Evolutionary conservation across 495 filamentous ascomycete species (phyloP).

Genomic region (Rhypophila decipiens): DNA sequence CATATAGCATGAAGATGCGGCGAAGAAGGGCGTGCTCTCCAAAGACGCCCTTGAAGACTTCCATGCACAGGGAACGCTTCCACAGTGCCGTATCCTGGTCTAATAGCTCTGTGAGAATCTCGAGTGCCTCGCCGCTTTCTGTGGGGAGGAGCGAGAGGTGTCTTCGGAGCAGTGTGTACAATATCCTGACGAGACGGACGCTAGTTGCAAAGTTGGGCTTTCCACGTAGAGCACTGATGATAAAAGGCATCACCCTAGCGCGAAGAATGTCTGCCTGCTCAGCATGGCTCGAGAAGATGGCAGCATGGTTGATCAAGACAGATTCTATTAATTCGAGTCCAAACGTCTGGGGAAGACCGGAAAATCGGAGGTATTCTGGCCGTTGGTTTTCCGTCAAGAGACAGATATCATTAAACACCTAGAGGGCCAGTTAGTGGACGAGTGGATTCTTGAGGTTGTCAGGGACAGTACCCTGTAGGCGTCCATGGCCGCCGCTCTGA

Average conservation of each 20-base stretch:
- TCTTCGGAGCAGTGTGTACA: constrained; percentile 70
- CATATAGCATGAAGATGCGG: constrained; percentile 74
- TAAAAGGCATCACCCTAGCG: constrained; percentile 75
- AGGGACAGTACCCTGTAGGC: constrained; percentile 57
- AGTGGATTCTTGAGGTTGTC: too few species aligned
- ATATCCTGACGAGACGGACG: constrained; percentile 71
- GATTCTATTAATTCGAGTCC: constrained; percentile 89
- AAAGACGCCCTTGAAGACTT: constrained; percentile 80
- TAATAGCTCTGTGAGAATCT: constrained; percentile 78
- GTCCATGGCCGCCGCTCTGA: constrained; percentile 76
- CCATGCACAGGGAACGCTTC: constrained; percentile 87
- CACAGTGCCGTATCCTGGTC: constrained; percentile 77
- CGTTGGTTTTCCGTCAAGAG: constrained; percentile 77
- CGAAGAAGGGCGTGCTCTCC: constrained; percentile 69
- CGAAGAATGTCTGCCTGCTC: constrained; percentile 77
- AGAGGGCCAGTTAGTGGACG: constrained; percentile 14
- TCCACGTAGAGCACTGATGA: constrained; percentile 71
- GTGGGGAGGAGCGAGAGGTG: constrained; percentile 66
- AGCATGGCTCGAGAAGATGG: constrained; percentile 67
- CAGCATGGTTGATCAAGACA: constrained; percentile 73
- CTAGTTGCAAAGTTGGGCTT: constrained; percentile 75
- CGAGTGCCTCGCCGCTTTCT: constrained; percentile 80
- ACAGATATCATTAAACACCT: constrained; percentile 86
- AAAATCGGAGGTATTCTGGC: constrained; percentile 70
- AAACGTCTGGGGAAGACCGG: constrained; percentile 69